phyloP scores from a whole-genome alignment of 139 green algal species.

The Chlamydomonas incerta region DNA sequence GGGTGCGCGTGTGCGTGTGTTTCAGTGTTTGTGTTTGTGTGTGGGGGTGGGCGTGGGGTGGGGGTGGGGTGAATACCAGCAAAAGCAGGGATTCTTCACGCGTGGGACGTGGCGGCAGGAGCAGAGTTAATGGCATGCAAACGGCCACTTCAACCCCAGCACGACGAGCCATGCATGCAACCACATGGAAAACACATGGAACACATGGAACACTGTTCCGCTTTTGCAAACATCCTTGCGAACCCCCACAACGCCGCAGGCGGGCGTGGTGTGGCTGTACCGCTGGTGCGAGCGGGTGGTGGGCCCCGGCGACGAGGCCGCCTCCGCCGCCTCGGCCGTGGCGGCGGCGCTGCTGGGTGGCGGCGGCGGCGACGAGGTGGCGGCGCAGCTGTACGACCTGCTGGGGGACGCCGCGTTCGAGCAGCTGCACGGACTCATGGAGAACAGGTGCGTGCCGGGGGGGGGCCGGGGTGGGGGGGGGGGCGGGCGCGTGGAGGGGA shows the following conservation, averaged over 20 bases:
- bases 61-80: too few relatives aligned
- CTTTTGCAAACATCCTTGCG: neutral
- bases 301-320: conserved; percentile 35
- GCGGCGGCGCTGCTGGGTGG: conserved; percentile 40
- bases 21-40: neutral
- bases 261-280: conserved; percentile 57
- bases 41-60: neutral
- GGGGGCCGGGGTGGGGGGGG: neutral
- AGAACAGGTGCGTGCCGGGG: conserved; percentile 55
- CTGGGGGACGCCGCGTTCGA: conserved; percentile 84
- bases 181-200: too few relatives aligned
- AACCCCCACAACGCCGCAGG: neutral
- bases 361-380: conserved; percentile 56
- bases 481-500: neutral
- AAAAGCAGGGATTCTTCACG: neutral
- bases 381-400: conserved; percentile 87
- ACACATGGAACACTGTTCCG: too few relatives aligned
- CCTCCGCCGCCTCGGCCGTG: conserved; percentile 49
- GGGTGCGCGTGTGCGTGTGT: neutral
- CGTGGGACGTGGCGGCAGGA: too few relatives aligned
- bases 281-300: conserved; percentile 29
- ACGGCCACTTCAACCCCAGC: too few relatives aligned
- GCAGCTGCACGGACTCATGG: conserved; percentile 70
- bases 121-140: too few relatives aligned
- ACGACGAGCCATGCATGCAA: neutral